These are phyloP conservation scores for Clavispora carvajalis DNA, from an alignment of 805 yeast genomes.

Conservation along the genomic window DNA sequence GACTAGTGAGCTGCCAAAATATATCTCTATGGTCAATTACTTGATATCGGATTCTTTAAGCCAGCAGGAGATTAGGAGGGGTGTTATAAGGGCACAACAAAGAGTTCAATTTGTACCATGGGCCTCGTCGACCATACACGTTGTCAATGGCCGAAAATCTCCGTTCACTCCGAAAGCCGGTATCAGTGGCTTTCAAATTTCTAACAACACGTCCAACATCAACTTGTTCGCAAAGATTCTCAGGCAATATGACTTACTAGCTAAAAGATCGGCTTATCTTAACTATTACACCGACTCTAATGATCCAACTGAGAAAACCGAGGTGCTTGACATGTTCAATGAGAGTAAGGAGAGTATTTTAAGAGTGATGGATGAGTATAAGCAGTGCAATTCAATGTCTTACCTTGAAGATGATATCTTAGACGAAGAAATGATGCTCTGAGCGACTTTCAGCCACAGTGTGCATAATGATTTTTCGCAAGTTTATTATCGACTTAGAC, in stretches of 20 bases:
- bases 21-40: constrained; percentile 67
- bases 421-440: constrained; percentile 25
- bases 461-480: background rate
- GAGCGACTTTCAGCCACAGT: background rate
- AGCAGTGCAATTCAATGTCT: constrained; percentile 32
- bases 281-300: constrained; percentile 61
- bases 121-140: constrained; percentile 73
- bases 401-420: constrained; percentile 44
- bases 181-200: constrained; percentile 73
- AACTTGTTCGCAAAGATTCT: constrained; percentile 62
- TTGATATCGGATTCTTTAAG: constrained; percentile 57
- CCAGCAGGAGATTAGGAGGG: constrained; percentile 68
- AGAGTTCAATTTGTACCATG: constrained; percentile 78
- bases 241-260: constrained; percentile 73
- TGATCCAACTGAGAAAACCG: constrained; percentile 34
- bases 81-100: constrained; percentile 56
- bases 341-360: constrained; percentile 46
- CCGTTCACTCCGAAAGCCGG: constrained; percentile 38
- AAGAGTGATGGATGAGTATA: constrained; percentile 44
- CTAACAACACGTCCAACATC: constrained; percentile 75
- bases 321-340: constrained; percentile 44
- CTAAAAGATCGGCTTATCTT: constrained; percentile 76
- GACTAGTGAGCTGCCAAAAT: constrained; percentile 37
- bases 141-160: constrained; percentile 71
- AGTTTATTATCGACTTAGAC: too few species aligned